Evolutionary conservation across 1,284 basidiomycete species (phyloP).

Genomic region (Violaceomyces palustris): DNA sequence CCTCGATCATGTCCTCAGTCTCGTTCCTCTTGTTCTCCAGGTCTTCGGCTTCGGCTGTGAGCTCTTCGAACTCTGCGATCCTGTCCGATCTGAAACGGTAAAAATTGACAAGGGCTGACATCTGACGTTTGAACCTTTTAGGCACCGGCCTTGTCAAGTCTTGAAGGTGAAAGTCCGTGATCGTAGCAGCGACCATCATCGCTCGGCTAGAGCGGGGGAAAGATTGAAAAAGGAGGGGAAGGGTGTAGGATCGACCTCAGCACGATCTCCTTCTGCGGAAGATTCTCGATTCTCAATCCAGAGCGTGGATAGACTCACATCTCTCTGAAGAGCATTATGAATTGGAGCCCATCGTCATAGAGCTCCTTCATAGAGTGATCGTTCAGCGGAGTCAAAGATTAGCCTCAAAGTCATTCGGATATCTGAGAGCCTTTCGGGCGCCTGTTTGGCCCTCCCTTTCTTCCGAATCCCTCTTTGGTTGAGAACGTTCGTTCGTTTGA

Average conservation of each 20-base stretch:
- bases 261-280: no score
- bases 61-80: constrained; percentile 60
- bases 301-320: no score
- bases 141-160: constrained; percentile 47
- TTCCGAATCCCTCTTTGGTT: no score
- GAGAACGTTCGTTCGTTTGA: no score
- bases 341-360: constrained; percentile 39
- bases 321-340: constrained; percentile 45
- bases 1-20: constrained; percentile 59
- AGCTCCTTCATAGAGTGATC: constrained; percentile 7
- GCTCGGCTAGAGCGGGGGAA: constrained; percentile 14
- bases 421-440: no score
- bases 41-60: constrained; percentile 61
- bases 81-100: constrained; percentile 46
- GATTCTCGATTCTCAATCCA: no score
- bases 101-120: constrained; percentile 51
- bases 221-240: not conserved
- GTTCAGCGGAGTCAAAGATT: no score
- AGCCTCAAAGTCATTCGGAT: no score
- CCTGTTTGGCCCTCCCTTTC: no score
- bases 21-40: constrained; percentile 60
- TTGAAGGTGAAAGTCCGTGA: constrained; percentile 46
- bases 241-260: not conserved
- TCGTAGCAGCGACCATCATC: constrained; percentile 46
- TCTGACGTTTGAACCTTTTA: constrained; percentile 48